Evolutionary conservation across 345 rosid genomes (phyloP).

Genomic region (Raphanus raphanistrum): DNA sequence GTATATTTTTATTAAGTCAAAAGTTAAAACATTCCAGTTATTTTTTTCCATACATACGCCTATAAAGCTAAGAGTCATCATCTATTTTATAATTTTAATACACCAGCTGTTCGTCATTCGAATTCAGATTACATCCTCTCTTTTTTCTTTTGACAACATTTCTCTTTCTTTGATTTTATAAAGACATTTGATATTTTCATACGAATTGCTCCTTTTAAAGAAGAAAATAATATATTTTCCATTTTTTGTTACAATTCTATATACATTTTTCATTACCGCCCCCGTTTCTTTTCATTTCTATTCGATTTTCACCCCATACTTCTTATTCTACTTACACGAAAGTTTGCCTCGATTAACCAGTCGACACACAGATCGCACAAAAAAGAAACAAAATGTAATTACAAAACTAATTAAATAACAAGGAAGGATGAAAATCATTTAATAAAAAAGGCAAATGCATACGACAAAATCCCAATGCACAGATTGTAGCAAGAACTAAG

Average conservation of each 20-base stretch:
- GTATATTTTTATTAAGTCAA: background rate
- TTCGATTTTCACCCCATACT: conserved; percentile 5
- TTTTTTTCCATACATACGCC: background rate
- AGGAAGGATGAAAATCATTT: background rate
- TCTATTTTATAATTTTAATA: background rate
- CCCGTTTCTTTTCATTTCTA: background rate
- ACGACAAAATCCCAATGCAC: background rate
- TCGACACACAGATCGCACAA: background rate
- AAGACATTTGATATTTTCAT: background rate
- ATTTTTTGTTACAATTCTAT: background rate
- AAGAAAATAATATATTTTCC: background rate
- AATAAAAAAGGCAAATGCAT: too few relatives aligned
- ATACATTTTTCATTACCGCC: conserved; percentile 1
- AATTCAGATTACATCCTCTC: background rate
- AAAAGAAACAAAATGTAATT: background rate
- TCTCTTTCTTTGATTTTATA: background rate
- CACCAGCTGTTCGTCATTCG: background rate
- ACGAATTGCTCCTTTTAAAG: background rate
- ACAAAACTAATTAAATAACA: background rate
- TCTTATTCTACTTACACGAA: background rate
- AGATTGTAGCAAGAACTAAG: background rate
- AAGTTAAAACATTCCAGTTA: background rate
- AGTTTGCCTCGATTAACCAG: background rate
- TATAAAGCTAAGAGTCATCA: background rate
- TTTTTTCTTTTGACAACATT: background rate